Evolutionary conservation across 2,329 filamentous ascomycete genomes (phyloP).

Genomic region (Biscogniauxia marginata): DNA sequence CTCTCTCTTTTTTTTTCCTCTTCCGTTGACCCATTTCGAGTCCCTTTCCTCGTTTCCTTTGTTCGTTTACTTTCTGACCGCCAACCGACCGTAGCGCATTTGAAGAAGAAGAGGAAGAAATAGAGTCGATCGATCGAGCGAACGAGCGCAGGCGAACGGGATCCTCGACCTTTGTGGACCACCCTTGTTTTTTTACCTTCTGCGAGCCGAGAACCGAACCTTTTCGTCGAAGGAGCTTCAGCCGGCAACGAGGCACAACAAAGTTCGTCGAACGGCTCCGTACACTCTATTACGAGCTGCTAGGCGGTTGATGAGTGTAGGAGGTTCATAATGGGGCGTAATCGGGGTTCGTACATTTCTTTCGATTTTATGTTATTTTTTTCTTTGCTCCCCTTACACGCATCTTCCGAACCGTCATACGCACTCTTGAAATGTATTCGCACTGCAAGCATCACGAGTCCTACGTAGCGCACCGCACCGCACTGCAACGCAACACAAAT

Average conservation of each 20-base stretch:
- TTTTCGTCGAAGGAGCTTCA: constrained; percentile 16
- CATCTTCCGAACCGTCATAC: constrained; percentile 3
- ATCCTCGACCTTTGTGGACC: constrained; percentile 14
- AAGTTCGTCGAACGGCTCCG: not conserved
- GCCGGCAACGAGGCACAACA: constrained; percentile 4
- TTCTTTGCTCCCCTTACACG: constrained; percentile 6
- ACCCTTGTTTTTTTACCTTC: constrained; percentile 15
- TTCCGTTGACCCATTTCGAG: not conserved
- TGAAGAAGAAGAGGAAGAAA: not conserved
- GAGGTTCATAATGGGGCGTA: constrained; percentile 48
- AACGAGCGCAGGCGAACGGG: not conserved
- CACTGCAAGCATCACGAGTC: not conserved
- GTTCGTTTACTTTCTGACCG: not conserved
- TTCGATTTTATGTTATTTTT: constrained; percentile 12
- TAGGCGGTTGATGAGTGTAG: constrained; percentile 7
- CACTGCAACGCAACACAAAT: not conserved
- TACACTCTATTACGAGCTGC: constrained; percentile 9
- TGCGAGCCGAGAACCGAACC: constrained; percentile 9
- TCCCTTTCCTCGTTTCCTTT: not conserved
- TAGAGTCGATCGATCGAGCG: not conserved
- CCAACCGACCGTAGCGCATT: not conserved
- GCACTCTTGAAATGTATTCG: constrained; percentile 2
- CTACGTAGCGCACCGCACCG: not conserved
- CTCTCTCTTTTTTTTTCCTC: constrained; percentile 1
- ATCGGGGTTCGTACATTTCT: constrained; percentile 49